Evolutionary conservation across 371 early-diverging fungal species (phyloP), one percentile per base, ranked within the genome.

Genomic region (Saksenaea vasiformis): DNA sequence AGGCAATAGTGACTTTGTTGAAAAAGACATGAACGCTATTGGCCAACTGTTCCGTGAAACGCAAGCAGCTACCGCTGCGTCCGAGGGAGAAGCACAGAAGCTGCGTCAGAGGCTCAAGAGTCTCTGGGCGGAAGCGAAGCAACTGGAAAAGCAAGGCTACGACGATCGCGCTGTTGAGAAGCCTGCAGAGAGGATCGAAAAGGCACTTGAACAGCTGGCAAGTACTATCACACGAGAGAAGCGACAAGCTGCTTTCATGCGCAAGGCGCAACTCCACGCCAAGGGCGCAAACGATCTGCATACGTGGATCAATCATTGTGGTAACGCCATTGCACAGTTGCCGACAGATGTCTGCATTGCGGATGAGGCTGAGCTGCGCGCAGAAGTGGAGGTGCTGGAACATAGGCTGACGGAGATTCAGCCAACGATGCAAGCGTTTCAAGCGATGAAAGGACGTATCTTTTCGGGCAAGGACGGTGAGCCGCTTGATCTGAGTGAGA

Each of bases 201-300:
- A 55, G 14, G 69, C 60, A 2, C 56, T 81, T 8, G 65, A 63
- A 9, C 70, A 79, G 14, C 58, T 81, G 1, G 54, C 56, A 28
- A 60, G 68, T 15, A 59, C 61, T 0, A 61, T 79, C 10, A 67
- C 44, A 54, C 56, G 41, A 11, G 81, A 80, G 37, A 79, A 76
- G 39, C 56, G 57, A 41, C 83, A 84, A 60, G 64, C 77, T 5
- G 71, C 65, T 15, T 78, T 79, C 58, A 62, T 78, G 10, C 66
- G 77, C 10, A 80, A 79, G 27, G 67, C 79, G 2, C 62, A 69
- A 28, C 61, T 67, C 3, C 81, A 82, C 58, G 73, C 77, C 36
- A 80, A 84, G 62, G 72, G 77, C 10, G 79, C 81, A 1, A 28
- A 54, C 2, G 78, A 82, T 31, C 57, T 85, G n/a, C 63, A 72